Percentiles rank a stretch among this genome's conserved stretches.
Evolutionary conservation across 2,329 filamentous ascomycete species (phyloP).

Genomic region (Penicillium sp.): DNA sequence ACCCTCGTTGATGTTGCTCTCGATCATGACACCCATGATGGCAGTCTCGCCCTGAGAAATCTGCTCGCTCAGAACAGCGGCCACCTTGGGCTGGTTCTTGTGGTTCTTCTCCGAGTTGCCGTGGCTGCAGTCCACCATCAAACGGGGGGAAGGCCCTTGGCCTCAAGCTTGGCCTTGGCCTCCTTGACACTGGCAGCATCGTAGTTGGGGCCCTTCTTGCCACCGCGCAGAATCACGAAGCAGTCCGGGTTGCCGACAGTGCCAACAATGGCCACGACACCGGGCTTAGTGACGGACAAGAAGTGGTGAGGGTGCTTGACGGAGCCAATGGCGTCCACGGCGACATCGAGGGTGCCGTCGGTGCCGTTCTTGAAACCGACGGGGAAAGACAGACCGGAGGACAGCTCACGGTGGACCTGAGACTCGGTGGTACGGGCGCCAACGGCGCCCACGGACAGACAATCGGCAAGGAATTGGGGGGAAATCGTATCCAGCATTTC

Average conservation of each 20-base stretch:
- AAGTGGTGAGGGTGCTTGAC: slow-evolving; percentile 93
- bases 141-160: slow-evolving; percentile 69
- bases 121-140: slow-evolving; percentile 99
- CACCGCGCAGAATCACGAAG: slow-evolving; percentile 92
- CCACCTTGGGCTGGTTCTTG: slow-evolving; percentile 95
- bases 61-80: slow-evolving; percentile 75
- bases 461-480: slow-evolving; percentile 91
- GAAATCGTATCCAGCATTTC: slow-evolving; percentile 99
- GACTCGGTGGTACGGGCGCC: slow-evolving; percentile 96
- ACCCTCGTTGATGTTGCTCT: slow-evolving; percentile 94
- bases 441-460: slow-evolving; percentile 87
- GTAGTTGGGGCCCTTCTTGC: slow-evolving; percentile 91
- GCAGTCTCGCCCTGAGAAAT: slow-evolving; percentile 77
- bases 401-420: slow-evolving; percentile 91
- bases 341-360: slow-evolving; percentile 82
- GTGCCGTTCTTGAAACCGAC: slow-evolving; percentile 99
- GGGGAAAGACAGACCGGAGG: slow-evolving; percentile 91
- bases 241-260: slow-evolving; percentile 95
- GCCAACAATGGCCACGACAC: slow-evolving; percentile 89
- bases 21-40: slow-evolving; percentile 98
- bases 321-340: slow-evolving; percentile 92
- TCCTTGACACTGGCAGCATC: slow-evolving; percentile 79
- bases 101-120: slow-evolving; percentile 96
- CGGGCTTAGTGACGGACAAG: slow-evolving; percentile 94
- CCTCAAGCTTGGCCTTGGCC: slow-evolving; percentile 73